phyloP scores from a whole-genome alignment of 306 rosid species.

The Citrullus amarus region DNA sequence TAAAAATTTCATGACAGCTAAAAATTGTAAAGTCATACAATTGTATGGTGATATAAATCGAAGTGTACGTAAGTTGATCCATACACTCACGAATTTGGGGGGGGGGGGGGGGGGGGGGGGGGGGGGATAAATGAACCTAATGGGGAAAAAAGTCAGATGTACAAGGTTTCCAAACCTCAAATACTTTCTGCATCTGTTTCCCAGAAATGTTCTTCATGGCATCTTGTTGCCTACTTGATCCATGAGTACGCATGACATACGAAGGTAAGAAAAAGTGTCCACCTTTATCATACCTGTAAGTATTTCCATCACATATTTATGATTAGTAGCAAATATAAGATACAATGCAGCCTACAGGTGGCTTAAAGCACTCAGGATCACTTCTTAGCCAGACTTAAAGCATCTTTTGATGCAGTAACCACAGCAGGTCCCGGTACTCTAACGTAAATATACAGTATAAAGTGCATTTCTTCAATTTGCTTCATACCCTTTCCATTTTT shows the following conservation, averaged over 20 bases:
- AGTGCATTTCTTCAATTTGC: slow-evolving; percentile 6
- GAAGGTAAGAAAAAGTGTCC: slow-evolving; percentile 85
- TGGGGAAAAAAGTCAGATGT: background rate
- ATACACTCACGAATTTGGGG: background rate
- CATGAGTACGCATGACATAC: slow-evolving; percentile 82
- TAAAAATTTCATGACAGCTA: background rate
- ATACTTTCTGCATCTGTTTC: slow-evolving; percentile 62
- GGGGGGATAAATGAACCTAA: background rate
- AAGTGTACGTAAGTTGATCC: background rate
- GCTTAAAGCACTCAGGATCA: background rate
- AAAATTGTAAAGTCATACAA: background rate
- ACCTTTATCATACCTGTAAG: slow-evolving; percentile 68
- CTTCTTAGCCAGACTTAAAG: background rate
- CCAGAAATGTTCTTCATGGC: slow-evolving; percentile 41
- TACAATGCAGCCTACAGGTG: background rate
- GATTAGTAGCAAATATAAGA: background rate
- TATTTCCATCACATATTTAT: slow-evolving; percentile 7
- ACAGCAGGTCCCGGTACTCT: background rate
- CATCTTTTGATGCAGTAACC: background rate
- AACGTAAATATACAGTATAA: slow-evolving; percentile 12
- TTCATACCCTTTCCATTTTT: slow-evolving; percentile 77
- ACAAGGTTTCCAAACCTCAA: slow-evolving; percentile 35
- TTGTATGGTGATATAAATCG: background rate
- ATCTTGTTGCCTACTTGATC: slow-evolving; percentile 67
- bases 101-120: too few relatives aligned